These are phyloP conservation scores for Abelmoschus esculentus DNA, from an alignment of 345 rosid genomes.

Conservation along the genomic window DNA sequence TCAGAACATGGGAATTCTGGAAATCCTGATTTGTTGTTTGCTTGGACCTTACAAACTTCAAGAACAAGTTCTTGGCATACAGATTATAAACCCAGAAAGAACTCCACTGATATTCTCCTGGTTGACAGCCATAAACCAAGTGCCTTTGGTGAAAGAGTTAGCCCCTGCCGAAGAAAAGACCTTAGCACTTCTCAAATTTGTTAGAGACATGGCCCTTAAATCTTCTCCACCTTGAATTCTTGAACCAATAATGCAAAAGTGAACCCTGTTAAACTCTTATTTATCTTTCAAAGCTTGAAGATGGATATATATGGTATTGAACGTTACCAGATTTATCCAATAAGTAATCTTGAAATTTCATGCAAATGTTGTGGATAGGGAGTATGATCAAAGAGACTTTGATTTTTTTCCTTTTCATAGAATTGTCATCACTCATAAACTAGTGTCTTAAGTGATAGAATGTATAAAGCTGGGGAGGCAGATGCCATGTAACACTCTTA, in stretches of 20 bases:
- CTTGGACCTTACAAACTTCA: constrained; percentile 29
- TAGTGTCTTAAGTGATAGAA: constrained; percentile 48
- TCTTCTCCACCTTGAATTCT: background rate
- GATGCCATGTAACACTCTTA: constrained; percentile 48
- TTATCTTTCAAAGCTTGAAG: background rate
- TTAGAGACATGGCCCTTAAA: constrained; percentile 12
- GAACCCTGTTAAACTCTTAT: background rate
- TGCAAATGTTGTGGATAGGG: background rate
- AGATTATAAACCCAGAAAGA: constrained; percentile 27
- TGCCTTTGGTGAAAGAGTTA: constrained; percentile 20
- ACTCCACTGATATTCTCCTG: constrained; percentile 27
- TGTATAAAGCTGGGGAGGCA: constrained; percentile 41
- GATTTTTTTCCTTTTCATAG: background rate
- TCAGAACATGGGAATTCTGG: constrained; percentile 25
- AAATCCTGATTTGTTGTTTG: constrained; percentile 22
- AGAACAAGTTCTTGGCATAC: constrained; percentile 28
- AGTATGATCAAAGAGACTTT: background rate
- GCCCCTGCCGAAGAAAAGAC: constrained; percentile 28
- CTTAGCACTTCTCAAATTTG: constrained; percentile 15
- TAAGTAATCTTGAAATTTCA: no score
- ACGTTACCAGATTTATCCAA: no score
- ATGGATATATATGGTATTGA: background rate
- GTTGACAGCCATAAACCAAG: constrained; percentile 26
- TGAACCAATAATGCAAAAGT: background rate
- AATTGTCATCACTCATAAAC: background rate